Evolutionary conservation across 129 eudicot genomes (phyloP), one percentile per base, ranked within the genome.

Genomic region (Centella asiatica): DNA sequence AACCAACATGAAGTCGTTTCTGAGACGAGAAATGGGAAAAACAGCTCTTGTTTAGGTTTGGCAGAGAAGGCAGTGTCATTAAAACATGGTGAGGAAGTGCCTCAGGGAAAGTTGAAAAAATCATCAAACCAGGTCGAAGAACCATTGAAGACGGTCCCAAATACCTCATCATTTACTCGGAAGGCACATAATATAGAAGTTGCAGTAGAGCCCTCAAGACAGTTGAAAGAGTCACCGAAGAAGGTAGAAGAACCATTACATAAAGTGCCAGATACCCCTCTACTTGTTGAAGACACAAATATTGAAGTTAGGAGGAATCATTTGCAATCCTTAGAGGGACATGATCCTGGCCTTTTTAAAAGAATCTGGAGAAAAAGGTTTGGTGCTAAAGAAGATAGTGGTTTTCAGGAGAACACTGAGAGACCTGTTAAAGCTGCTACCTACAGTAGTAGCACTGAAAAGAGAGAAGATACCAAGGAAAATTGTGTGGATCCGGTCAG

Each of bases 361-460:
- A 77, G 64, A 49, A 54, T 73, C 15, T 79, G 85, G 87, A 71
- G 62, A 62, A 75, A 65, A 65, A 72, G 79, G 95, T 75, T 77
- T 75, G 20, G 70, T 28, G 73, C 69, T 67, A 67, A 78, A 18
- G 76, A 67, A 18, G 76, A 67, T 36, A 54, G 4, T 27, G 74
- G 44, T 58, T 44, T 60, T 33, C 58, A 36, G 52, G 75, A 33
- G 28, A 66, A 7, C 14, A 4, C 4, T 48, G 52, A n/a, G 25
- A 40, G 37, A 5, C 14, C 36, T 61, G 71, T 29, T 25, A 51
- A 62, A 10, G 6, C 13, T 49, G 48, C 59, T 32, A 63, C 48
- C 33, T 63, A 55, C 28, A 40, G 11, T 48, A 58, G 59, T 9
- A 57, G 47, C 69, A 62, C 56, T 40, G 63, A 64, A 33, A 55